phyloP scores from a whole-genome alignment of 2,329 filamentous ascomycete genomes.

The Colletotrichum lindemuthianum region DNA sequence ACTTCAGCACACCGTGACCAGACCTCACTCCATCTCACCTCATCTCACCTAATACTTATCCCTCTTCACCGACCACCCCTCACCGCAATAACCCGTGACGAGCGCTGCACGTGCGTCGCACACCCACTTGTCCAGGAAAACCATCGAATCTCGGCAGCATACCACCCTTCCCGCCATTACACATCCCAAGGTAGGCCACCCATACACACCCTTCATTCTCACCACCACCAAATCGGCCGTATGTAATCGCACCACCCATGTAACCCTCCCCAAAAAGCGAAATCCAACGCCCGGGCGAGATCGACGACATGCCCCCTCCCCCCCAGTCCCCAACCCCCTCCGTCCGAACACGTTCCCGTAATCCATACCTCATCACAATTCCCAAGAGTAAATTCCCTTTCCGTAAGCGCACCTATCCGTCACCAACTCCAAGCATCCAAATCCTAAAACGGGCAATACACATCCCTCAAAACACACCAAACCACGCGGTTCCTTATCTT shows the following conservation, averaged over 20 bases:
- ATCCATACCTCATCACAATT: background rate
- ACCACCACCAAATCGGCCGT: background rate
- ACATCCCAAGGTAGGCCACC: background rate
- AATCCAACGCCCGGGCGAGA: no score
- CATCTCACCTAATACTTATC: conserved; percentile 5
- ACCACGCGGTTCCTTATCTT: no score
- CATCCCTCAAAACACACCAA: no score
- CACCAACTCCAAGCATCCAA: no score
- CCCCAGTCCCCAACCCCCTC: no score
- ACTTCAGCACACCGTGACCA: background rate
- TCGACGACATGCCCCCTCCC: no score
- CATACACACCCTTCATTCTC: background rate
- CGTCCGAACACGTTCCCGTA: no score
- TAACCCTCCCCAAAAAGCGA: no score
- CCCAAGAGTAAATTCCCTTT: background rate
- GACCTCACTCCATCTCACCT: conserved; percentile 1
- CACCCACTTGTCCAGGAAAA: conserved; percentile 3
- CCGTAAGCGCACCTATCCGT: no score
- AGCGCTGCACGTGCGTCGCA: conserved; percentile 22
- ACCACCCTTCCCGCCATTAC: background rate
- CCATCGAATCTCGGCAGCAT: background rate
- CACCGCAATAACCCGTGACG: background rate
- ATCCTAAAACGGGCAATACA: no score
- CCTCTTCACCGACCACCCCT: conserved; percentile 3
- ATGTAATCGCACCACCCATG: no score